Base-by-base conservation (phyloP, 805 yeast genomes). In the Teunomyces kruisii region DNA sequence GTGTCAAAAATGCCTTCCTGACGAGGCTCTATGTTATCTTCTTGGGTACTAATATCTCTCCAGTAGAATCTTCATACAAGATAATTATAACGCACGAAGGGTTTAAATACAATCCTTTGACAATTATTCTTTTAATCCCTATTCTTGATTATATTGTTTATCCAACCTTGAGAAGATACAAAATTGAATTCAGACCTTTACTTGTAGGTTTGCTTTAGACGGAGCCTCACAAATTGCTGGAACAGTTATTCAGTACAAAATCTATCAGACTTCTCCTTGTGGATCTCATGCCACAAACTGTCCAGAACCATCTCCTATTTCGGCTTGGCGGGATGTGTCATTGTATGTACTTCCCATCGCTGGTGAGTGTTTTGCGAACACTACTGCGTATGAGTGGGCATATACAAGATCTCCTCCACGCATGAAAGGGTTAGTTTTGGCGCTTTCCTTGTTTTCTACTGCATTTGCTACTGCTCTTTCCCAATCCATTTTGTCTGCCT, bases 371-470 rank as follows among this genome's bases (percentile, higher is more conserved):
- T 78, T 76, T 53, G 75, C 80, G 9, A 70, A 60, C 43, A 70
- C 72, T 24, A 76, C 81, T 10, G 79, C 75, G 27, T 78, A 77
- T 53, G 81, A 78, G 57, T 61, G 77, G 46, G 82, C 83, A 0
- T 79, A 78, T 58, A 70, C 80, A 2, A 64, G 76, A 55, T 65
- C 81, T 5, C 80, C 83, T 27, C 72, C 66, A 6, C 63, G 68
- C 32, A 71, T 78, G 77, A 73, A 74, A 54, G 76, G 80, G 31
- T 64, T 78, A 46, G 80, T 77, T 12, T 63, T 75, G 67, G 76
- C 82, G 13, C 52, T 68, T 39, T 67, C 65, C 59, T 62, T 68
- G 41, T 66, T 72, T 48, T 72, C 73, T 35, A 65, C 72, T 38
- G 79, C 81, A 3, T 42, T 77, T 47, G 65, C 80, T 4, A 71